Evolutionary conservation across 2,329 filamentous ascomycete species (phyloP).

Genomic region (Colletotrichum australisinense): DNA sequence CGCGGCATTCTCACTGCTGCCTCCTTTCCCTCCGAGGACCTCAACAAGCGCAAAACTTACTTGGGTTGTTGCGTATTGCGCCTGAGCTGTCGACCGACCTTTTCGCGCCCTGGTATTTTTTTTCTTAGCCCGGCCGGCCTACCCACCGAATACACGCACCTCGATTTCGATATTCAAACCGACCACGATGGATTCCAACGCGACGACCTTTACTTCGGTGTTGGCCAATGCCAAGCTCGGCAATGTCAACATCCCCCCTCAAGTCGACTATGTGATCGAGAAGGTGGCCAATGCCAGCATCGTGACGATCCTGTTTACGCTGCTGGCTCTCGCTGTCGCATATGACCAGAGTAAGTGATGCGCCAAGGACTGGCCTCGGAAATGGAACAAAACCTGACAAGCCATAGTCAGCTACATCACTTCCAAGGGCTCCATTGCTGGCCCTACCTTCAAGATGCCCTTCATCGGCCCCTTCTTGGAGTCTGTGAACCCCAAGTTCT

Average conservation of each 20-base stretch:
- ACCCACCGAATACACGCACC: not conserved
- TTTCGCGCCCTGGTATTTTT: slow-evolving; percentile 13
- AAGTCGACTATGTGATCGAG: slow-evolving; percentile 67
- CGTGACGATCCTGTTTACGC: slow-evolving; percentile 73
- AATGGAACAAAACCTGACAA: slow-evolving; percentile 7
- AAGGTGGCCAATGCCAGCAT: slow-evolving; percentile 64
- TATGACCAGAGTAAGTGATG: slow-evolving; percentile 88
- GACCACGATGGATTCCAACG: slow-evolving; percentile 64
- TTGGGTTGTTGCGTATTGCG: slow-evolving; percentile 2
- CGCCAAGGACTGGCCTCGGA: not conserved
- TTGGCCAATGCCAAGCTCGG: slow-evolving; percentile 69
- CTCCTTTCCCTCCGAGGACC: not conserved
- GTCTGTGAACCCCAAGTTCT: slow-evolving; percentile 91
- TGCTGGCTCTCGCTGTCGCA: slow-evolving; percentile 77
- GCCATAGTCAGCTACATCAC: slow-evolving; percentile 77
- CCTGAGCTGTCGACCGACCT: not conserved
- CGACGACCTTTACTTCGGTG: slow-evolving; percentile 77
- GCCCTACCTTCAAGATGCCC: slow-evolving; percentile 80
- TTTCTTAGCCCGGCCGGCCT: not conserved
- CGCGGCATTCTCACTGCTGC: slow-evolving; percentile 1
- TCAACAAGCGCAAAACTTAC: slow-evolving; percentile 8
- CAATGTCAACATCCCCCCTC: slow-evolving; percentile 62
- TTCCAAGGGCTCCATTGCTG: slow-evolving; percentile 81
- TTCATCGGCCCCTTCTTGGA: slow-evolving; percentile 97
- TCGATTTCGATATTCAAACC: slow-evolving; percentile 2